Evolutionary conservation across 2,329 filamentous ascomycete species (phyloP).

Genomic region (Trichoderma guizhouense): DNA sequence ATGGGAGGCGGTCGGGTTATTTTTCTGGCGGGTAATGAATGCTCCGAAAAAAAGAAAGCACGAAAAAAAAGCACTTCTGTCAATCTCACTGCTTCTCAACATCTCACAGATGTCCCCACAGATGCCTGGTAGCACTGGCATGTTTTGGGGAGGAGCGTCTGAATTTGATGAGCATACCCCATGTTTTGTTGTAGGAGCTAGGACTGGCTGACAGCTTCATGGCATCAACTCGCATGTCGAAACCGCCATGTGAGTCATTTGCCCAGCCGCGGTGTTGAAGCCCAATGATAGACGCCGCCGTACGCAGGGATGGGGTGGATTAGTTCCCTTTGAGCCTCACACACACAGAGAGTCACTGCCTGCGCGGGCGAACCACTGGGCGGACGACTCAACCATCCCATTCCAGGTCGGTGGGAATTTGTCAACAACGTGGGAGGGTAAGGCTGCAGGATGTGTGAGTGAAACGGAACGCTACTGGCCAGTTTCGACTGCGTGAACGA

Average conservation of each 20-base stretch:
- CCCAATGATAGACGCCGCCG: background rate
- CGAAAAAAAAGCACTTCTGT: background rate
- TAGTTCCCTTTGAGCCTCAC: background rate
- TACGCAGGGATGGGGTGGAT: background rate
- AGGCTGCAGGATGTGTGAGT: constrained; percentile 18
- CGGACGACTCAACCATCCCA: background rate
- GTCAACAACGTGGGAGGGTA: background rate
- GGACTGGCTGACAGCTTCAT: constrained; percentile 4
- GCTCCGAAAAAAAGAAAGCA: background rate
- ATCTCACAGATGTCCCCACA: background rate
- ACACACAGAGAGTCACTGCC: background rate
- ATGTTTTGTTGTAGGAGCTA: background rate
- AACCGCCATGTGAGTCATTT: constrained; percentile 15
- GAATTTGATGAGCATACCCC: background rate
- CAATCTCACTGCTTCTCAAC: background rate
- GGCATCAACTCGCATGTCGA: constrained; percentile 3
- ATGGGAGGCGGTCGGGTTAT: background rate
- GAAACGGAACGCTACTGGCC: background rate
- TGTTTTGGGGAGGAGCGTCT: background rate
- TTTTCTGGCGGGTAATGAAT: constrained; percentile 6
- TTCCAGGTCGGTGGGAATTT: background rate
- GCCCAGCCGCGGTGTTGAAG: background rate
- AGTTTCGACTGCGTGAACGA: background rate
- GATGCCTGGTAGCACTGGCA: background rate
- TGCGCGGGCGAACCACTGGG: background rate